Base-by-base conservation (phyloP, 2,329 filamentous ascomycete species). In the Xylariaceae sp. region DNA sequence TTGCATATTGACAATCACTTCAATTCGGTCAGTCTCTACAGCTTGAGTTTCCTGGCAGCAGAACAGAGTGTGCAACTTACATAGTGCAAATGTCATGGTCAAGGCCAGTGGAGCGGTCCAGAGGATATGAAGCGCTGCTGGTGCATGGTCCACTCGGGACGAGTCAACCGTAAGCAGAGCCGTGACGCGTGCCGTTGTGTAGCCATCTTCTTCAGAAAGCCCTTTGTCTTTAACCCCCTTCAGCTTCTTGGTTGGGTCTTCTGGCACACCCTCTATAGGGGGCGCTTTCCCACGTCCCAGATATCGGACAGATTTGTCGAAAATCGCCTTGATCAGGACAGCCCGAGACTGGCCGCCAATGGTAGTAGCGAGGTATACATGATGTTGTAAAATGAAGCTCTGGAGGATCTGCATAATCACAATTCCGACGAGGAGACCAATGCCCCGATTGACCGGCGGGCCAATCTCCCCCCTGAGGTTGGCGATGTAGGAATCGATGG, bases 161-260 rank as follows among this genome's bases (percentile, higher is more conserved):
- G 88, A 89, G 59, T 96, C 90, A 33, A 90, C 87, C 42, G 87
- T 89, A 89, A 95, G 95, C 52, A 95, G 59, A 50, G 90, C 93
- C 59, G 90, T 80, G 40, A 95, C 86, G 45, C 87, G 79, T 13
- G 89, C 89, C 53, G 95, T 95, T 39, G 81, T 81, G 88, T 89
- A 95, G 16, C 56, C 33, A 52, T 57, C 30, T 48, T 61, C 49
- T 63, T 61, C 67, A 60, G 54, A 72, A 59, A 56, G 71, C 61
- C 30, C 30, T n/a, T 32, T 32, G 4, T 17, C 30, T n/a, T 32
- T 32, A 13, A n/a, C 30, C 30, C 16, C 16, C 13, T 32, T 32
- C 30, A 17, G 30, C 13, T 32, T 32, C 30, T 32, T 32, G 13
- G 12, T 32, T 4, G 12, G 12, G 13, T 32, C 16, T 17, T 32